Evolutionary conservation across 2,329 filamentous ascomycete genomes (phyloP), one percentile per base, ranked within the genome.

Genomic region (Pezicula carpinea): DNA sequence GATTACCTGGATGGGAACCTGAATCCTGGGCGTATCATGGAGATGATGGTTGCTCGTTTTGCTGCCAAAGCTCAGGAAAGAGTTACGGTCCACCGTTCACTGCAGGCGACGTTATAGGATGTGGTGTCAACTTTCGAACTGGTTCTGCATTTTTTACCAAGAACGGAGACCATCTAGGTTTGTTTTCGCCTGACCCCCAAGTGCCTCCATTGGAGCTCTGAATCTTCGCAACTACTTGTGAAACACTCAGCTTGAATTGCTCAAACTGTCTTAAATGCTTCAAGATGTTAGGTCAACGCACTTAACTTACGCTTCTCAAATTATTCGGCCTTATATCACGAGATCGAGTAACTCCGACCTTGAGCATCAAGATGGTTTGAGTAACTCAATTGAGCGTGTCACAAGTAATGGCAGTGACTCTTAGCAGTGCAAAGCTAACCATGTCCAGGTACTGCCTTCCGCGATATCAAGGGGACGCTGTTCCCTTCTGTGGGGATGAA

Each of bases 1-100:
- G 82, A 48, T 72, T 80, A 5, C 76, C 82, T 1, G 83, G 83
- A 15, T 86, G 82, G 82, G 83, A 87, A 58, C 72, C 75, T 2
- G 80, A 83, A 35, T 83, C 82, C 1, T 86, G 79, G 76, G 83
- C 79, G 34, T 86, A 85, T 57, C 83, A 86, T 58, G 80, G 82
- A 21, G 82, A 86, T 53, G 83, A 87, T 55, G 83, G 83, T 7
- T 71, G 82, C 53, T 73, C 73, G 39, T 85, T 81, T 53, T 71
- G 73, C 3, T 76, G 76, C 2, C 73, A 77, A 29, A 80, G 74
- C 45, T 67, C 70, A 2, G 81, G 81, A 10, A 79, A 77, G 57
- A 58, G 66, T 3, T 86, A 82, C 53, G 79, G 78, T 0, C 75
- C 75, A 6, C 64, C 69, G 6, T 86, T 80, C 55, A 74, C 72